A percentile compares a stretch with the other conserved stretches of the same genome.
These are phyloP conservation scores for Neurospora sp. DNA, from an alignment of 495 filamentous ascomycete species.

Conservation along the genomic window DNA sequence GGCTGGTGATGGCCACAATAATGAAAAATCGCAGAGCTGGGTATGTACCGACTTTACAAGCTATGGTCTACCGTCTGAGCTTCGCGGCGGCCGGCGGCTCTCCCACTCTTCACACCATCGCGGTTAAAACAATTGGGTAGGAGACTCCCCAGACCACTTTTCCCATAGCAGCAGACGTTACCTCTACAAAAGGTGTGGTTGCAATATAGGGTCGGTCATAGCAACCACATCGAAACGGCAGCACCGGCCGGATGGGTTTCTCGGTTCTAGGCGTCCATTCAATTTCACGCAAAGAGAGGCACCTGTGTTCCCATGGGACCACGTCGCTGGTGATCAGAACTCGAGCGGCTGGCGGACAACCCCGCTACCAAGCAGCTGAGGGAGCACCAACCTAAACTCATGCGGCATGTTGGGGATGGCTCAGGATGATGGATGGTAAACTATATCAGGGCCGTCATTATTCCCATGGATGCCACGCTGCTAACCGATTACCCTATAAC, in stretches of 20 bases:
- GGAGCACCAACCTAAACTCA: neutral
- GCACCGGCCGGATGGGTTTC: constrained; percentile 7
- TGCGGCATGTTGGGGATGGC: neutral
- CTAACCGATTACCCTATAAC: neutral
- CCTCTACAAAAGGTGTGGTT: constrained; percentile 12
- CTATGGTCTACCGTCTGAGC: neutral
- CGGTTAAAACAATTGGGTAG: neutral
- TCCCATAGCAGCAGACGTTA: neutral
- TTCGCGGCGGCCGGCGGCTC: neutral
- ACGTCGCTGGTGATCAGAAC: constrained; percentile 1
- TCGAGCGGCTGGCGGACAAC: neutral
- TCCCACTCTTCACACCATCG: neutral
- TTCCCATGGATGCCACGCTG: constrained; percentile 9
- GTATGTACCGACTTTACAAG: neutral
- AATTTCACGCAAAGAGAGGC: neutral
- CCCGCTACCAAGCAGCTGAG: constrained; percentile 1
- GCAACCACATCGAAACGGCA: constrained; percentile 3
- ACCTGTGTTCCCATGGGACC: neutral
- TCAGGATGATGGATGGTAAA: neutral
- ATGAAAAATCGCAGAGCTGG: neutral
- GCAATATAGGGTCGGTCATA: constrained; percentile 16
- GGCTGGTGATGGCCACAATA: neutral
- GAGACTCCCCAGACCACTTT: neutral
- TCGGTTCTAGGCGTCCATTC: constrained; percentile 3
- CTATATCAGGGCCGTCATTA: neutral